Evolutionary conservation across 2,329 filamentous ascomycete genomes (phyloP), one percentile per base, ranked within the genome.

Genomic region (Beauveria asiatica): DNA sequence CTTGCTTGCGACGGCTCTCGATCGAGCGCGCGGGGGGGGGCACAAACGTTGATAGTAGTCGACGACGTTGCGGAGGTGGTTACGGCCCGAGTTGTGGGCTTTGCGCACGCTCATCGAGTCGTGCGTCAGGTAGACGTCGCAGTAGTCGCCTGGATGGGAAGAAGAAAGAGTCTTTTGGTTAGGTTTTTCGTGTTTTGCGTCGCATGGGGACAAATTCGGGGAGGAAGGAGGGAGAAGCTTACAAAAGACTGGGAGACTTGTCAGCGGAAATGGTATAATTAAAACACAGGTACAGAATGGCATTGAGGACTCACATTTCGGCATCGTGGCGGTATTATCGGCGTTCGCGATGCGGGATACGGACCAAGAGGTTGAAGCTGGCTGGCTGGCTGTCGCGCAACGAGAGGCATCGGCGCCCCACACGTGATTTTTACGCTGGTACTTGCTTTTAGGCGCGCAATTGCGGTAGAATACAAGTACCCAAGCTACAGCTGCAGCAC

Each of bases 21-120:
- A 13, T 5, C 45, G 3, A 16, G 23, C 5, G 13, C n/a, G 21
- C 6, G 13, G 7, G 13, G 27, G 44, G 44, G 23, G 19, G 11
- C 0, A 73, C 81, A 62, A 76, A 92, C 89, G 92, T 78, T 97
- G 92, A 75, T 99, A 99, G 78, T 99, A 99, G 73, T 97, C 92
- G 68, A 97, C 88, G 33, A 99, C 94, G 75, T 99, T 99, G 70
- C 94, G 90, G 64, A 99, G 79, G 73, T 99, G 94, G 78, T 99
- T 99, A 69, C 93, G 86, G 64, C 94, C 94, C 73, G 86, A 89
- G 80, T 99, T 99, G 77, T 99, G 94, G 54, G 94, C 94, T 80
- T 97, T 97, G 69, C 94, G 92, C 76, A 99, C 94, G 77, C 92
- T 96, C 93, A 97, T 97, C 50, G 92, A 96, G 82, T 99, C 94